Percentiles rank a stretch among this genome's conserved stretches.
Evolutionary conservation across 306 rosid species (phyloP).

Genomic region (Vigna angularis): DNA sequence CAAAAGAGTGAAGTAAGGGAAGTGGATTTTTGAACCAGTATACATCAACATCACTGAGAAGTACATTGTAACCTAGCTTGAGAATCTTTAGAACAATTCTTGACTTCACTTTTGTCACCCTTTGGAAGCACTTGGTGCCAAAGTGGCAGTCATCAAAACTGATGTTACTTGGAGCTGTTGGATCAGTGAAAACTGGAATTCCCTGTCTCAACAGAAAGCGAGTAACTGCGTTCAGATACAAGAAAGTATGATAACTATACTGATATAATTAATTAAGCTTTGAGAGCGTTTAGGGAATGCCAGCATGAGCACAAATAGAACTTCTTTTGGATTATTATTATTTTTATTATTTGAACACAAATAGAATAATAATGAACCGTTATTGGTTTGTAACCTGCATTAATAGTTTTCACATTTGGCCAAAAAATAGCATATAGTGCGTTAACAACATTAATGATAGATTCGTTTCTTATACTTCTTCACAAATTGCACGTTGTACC

Average conservation of each 20-base stretch:
- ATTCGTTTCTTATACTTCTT: neutral
- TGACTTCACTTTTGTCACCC: conserved; percentile 97
- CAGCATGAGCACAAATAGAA: neutral
- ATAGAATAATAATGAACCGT: conserved; percentile 24
- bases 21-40: conserved; percentile 92
- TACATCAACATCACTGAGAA: conserved; percentile 89
- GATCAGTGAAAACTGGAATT: conserved; percentile 81
- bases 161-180: conserved; percentile 69
- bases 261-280: conserved; percentile 30
- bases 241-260: conserved; percentile 4
- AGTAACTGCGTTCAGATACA: conserved; percentile 22
- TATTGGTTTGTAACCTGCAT: neutral
- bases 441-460: neutral
- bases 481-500: neutral
- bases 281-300: neutral
- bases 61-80: conserved; percentile 86
- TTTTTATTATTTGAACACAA: too few species aligned
- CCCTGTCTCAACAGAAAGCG: conserved; percentile 59
- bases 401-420: conserved; percentile 5
- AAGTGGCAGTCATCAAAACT: conserved; percentile 91
- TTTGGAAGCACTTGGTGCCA: conserved; percentile 91
- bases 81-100: conserved; percentile 80
- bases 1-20: conserved; percentile 68
- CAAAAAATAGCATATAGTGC: neutral
- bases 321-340: too few species aligned